Conservation (phyloP, 805 yeast genomes). For the Candida manassasensis region DNA sequence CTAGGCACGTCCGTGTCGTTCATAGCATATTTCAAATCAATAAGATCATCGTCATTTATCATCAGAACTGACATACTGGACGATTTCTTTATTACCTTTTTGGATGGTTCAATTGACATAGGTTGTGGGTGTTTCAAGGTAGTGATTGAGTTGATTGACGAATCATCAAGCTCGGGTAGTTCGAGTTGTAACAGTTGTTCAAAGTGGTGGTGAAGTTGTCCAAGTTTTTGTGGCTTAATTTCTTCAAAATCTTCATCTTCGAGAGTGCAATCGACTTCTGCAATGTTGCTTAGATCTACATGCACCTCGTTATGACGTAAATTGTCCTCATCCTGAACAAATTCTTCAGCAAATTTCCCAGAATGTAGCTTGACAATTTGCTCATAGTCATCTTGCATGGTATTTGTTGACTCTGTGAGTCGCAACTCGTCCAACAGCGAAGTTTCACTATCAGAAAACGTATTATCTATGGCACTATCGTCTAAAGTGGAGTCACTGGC, state of each 20-base stretch:
- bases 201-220: no score
- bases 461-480: constrained; percentile 3
- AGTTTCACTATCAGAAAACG: constrained; percentile 1
- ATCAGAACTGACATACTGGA: constrained; percentile 20
- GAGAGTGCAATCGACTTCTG: neutral
- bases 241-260: neutral
- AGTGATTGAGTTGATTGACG: no score
- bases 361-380: neutral
- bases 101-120: constrained; percentile 11
- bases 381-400: neutral
- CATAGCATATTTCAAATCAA: constrained; percentile 29
- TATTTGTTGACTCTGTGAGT: neutral
- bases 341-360: constrained; percentile 9
- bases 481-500: constrained; percentile 7
- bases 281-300: neutral
- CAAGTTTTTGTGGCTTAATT: no score
- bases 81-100: constrained; percentile 12
- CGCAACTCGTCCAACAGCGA: constrained; percentile 1
- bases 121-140: no score
- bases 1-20: constrained; percentile 26
- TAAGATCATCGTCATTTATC: constrained; percentile 23
- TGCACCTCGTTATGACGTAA: constrained; percentile 26
- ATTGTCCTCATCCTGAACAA: constrained; percentile 22
- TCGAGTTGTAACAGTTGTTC: no score
- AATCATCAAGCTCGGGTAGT: no score